These are phyloP conservation scores for Lactarius hatsudake DNA, from an alignment of 768 basidiomycete genomes.

Conservation along the genomic window DNA sequence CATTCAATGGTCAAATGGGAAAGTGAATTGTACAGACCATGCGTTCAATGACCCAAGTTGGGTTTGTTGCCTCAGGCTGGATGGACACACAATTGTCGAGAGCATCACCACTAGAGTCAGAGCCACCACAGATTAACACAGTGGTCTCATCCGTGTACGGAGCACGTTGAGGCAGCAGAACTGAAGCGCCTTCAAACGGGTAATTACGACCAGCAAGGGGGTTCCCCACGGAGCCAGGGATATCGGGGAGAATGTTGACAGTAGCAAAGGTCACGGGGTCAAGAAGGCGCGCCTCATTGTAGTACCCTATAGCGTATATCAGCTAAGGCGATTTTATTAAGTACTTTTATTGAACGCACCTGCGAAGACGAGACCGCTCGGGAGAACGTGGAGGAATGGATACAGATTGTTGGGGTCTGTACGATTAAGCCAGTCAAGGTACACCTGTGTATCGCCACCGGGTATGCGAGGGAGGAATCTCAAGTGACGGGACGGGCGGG, in stretches of 20 bases:
- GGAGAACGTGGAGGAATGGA: slow-evolving; percentile 71
- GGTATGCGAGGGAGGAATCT: slow-evolving; percentile 64
- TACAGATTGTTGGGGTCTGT: slow-evolving; percentile 83
- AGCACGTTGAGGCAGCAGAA: slow-evolving; percentile 64
- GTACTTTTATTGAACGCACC: slow-evolving; percentile 45
- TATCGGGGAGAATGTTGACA: slow-evolving; percentile 58
- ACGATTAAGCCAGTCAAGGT: slow-evolving; percentile 62
- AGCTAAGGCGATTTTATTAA: neutral
- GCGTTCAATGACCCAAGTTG: slow-evolving; percentile 71
- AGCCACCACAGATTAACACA: slow-evolving; percentile 74
- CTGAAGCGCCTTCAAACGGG: slow-evolving; percentile 68
- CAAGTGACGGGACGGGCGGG: slow-evolving; percentile 61
- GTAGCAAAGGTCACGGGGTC: slow-evolving; percentile 66
- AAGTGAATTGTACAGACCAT: slow-evolving; percentile 51
- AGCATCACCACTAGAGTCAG: slow-evolving; percentile 47
- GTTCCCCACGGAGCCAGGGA: slow-evolving; percentile 70
- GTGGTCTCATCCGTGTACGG: slow-evolving; percentile 74
- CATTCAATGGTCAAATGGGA: neutral
- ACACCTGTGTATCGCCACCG: slow-evolving; percentile 58
- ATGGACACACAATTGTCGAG: slow-evolving; percentile 74
- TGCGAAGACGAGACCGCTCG: slow-evolving; percentile 65
- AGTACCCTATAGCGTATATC: slow-evolving; percentile 51
- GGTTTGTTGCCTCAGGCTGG: slow-evolving; percentile 56
- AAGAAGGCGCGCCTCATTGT: slow-evolving; percentile 77
- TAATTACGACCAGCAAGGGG: slow-evolving; percentile 75